Evolutionary conservation across 208 protist species (phyloP), one percentile per base, ranked within the genome.

Genomic region (Acanthamoeba pearcei): DNA sequence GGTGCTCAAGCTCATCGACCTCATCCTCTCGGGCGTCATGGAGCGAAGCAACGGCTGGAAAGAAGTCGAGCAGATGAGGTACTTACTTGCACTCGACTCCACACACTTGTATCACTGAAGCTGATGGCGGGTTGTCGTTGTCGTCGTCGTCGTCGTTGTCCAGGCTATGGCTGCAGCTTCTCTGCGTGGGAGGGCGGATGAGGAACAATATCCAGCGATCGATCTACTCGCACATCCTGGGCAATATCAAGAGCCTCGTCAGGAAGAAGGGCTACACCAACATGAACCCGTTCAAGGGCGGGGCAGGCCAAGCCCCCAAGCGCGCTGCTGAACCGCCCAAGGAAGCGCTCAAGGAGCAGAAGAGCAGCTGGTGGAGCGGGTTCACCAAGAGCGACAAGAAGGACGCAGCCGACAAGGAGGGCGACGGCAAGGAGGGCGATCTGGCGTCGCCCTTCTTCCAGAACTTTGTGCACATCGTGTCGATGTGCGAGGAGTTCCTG

Each of bases 401-500:
- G 24, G 78, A n/a, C 78, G 10, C 66, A 32, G 32, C 66, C 12
- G 66, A 74, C 29, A 83, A 83, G 74, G 74, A 83, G 74, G 24
- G 46, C 19, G 74, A 83, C 1, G 9, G 22, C 60, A 51, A 51
- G 35, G 83, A 91, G 32, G 83, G 32, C 42, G 83, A 68, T 29
- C 46, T 91, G 17, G 60, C 29, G 27, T 62, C 83, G 27, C 83
- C 83, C 6, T 91, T 91, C 51, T 91, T 42, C 57, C 83, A 91
- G 60, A 91, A 91, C 60, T 91, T 72, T 22, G 35, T 91, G 19
- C 83, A 91, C 9, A 62, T 91, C 42, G 51, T 27, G 13, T 91
- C 83, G 17, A 91, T 91, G 83, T 91, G 60, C 60, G 83, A 91
- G 83, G 83, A 91, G 83, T 91, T 91, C 83, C 29, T 91, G 24